Evolutionary conservation across 106 monocot species (phyloP), one percentile per base, ranked within the genome.

Genomic region (Acanthochlamys bracteata): DNA sequence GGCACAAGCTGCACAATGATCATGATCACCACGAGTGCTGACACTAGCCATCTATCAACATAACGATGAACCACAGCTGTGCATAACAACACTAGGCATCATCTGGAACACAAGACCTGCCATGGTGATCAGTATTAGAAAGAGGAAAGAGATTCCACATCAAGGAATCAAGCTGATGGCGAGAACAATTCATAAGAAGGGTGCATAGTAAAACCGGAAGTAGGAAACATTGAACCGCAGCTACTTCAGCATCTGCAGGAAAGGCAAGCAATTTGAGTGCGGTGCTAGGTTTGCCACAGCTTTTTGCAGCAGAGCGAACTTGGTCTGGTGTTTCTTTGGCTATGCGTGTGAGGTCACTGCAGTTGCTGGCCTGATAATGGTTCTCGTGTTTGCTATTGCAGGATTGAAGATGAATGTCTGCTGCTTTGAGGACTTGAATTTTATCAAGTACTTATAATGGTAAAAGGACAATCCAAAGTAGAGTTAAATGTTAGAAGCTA

Each of bases 211-310:
- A 41, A 46, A 26, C 54, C 73, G 55, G 64, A 73, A 73, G 57
- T 55, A 56, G 73, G 47, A 23, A 23, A 65, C 13, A 56, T 73
- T 73, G 73, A 21, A 73, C 57, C 24, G 73, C 73, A 19, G 65
- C 73, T 0, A 64, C 56, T 33, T 73, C 73, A 26, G 73, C 4
- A 42, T 73, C 73, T 20, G 64, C 10, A 3, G 73, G 73, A 16
- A 57, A 10, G 42, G 42, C 53, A 73, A 73, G 67, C 66, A 33
- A 33, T 33, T 33, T 0, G 22, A 15, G 49, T 66, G 66, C 0
- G 60, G 74, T 22, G 51, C 53, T 51, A 74, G 61, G 4, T 47
- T 58, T 41, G 66, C n/a, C 15, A 74, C 16, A 21, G 74, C 66
- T 39, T 51, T n/a, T 66, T 26, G 60, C 40, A 51, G 66, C 67